Evolutionary conservation across 108 stramenopile species (phyloP), one percentile per base, ranked within the genome.

Genomic region (Stephanodiscus minutulus): DNA sequence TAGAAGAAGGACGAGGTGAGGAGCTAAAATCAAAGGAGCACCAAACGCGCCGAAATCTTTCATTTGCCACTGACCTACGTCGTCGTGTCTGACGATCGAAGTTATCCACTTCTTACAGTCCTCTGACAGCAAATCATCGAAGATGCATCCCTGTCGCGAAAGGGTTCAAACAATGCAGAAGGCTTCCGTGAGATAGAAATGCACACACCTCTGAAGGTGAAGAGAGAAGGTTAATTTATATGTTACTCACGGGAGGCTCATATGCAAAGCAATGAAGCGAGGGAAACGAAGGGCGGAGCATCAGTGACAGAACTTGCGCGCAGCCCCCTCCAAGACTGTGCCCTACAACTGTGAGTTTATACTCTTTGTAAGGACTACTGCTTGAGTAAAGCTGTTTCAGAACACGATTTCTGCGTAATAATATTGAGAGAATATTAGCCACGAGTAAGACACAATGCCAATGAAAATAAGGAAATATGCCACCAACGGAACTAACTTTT

Each of bases 301-400:
- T 74, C 10, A 90, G 65, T 9, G 85, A 49, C 12, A 91, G 77
- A 25, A 91, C 53, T 49, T 79, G 80, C 3, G 90, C 87, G 24
- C 77, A 80, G 1, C 90, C 90, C 0, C 86, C 90, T 11, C 90
- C 90, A 21, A 91, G 82, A 41, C 74, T 78, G 43, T 91, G 90
- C 25, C 90, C 90, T 1, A 84, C 83, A 7, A 89, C 55, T 2
- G 49, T 27, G 25, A 77, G 72, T 12, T 68, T 52, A 13, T 78
- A 60, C 18, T 73, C 67, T 35, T 69, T 50, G 57, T 77, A 54
- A 10, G 68, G 35, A 22, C 70, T 69, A 65, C 36, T 70, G 25
- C 37, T 46, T 27, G 46, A 68, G 64, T 65, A 74, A 22, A 68
- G 27, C 18, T 72, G 47, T 46, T 72, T 66, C 33, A 71, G 71